Conservation (phyloP, 495 filamentous ascomycete species). For the Tuber microsphaerosporum region DNA sequence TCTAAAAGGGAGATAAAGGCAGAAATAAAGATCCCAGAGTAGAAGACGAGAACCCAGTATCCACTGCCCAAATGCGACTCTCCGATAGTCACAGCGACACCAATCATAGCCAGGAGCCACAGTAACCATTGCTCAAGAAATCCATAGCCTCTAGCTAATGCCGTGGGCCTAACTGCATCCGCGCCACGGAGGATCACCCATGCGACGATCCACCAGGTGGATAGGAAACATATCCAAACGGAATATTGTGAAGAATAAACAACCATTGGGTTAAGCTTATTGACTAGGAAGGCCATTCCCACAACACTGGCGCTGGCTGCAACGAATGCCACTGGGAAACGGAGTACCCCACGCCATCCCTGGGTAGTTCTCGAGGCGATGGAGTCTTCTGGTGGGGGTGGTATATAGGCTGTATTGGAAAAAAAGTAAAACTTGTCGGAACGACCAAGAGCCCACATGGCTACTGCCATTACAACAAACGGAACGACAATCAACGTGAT, state of each 20-base stretch:
- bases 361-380: conserved; percentile 58
- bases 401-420: conserved; percentile 53
- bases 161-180: conserved; percentile 75
- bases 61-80: conserved; percentile 59
- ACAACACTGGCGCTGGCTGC: conserved; percentile 62
- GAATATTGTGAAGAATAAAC: conserved; percentile 78
- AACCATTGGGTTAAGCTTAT: conserved; percentile 78
- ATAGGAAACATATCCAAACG: conserved; percentile 79
- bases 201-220: conserved; percentile 67
- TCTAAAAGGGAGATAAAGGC: conserved; percentile 68
- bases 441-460: conserved; percentile 60
- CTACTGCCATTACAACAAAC: conserved; percentile 61
- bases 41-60: conserved; percentile 78
- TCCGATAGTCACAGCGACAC: conserved; percentile 63
- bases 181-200: conserved; percentile 82
- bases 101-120: conserved; percentile 65
- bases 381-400: conserved; percentile 52
- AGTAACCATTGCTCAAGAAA: conserved; percentile 75
- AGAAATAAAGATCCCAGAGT: conserved; percentile 65
- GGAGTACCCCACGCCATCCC: conserved; percentile 73
- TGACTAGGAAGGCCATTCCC: conserved; percentile 67
- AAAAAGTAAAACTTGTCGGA: conserved; percentile 78
- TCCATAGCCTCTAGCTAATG: conserved; percentile 72
- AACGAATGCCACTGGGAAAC: conserved; percentile 70
- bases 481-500: conserved; percentile 71